phyloP scores from a whole-genome alignment of 805 yeast species.

The Sugiyamaella smithiae region DNA sequence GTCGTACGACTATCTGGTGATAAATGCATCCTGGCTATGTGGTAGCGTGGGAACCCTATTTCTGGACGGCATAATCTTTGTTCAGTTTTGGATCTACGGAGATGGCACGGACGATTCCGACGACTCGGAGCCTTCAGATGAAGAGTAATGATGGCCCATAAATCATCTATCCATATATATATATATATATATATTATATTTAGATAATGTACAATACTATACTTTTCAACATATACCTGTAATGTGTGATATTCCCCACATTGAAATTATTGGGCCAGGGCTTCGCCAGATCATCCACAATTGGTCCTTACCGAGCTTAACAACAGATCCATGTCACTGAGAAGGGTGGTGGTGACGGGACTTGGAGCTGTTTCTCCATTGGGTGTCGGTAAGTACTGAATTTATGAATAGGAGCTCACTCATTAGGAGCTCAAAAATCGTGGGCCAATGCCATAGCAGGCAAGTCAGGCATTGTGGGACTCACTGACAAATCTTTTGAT shows the following conservation, averaged over 20 bases:
- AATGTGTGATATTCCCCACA: too few species aligned
- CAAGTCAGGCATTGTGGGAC: slow-evolving; percentile 39
- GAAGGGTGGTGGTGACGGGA: slow-evolving; percentile 89
- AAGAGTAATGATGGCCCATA: not conserved
- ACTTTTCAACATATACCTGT: too few species aligned
- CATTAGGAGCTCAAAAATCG: slow-evolving; percentile 29
- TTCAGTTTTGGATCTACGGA: slow-evolving; percentile 76
- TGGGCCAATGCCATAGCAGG: slow-evolving; percentile 37
- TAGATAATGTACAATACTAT: too few species aligned
- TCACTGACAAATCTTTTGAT: slow-evolving; percentile 45
- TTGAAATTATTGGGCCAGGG: too few species aligned
- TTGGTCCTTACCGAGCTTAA: too few species aligned
- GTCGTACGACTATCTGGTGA: slow-evolving; percentile 63
- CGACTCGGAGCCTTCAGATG: not conserved
- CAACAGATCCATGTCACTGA: slow-evolving; percentile 21
- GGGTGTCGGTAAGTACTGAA: slow-evolving; percentile 58
- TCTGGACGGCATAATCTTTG: slow-evolving; percentile 78
- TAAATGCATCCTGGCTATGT: slow-evolving; percentile 89
- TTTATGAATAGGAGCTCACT: slow-evolving; percentile 44
- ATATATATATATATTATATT: too few species aligned
- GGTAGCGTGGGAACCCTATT: slow-evolving; percentile 87
- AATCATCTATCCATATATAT: too few species aligned
- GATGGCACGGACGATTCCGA: slow-evolving; percentile 8
- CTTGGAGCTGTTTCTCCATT: slow-evolving; percentile 83
- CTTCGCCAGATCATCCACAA: too few species aligned